Percentiles rank a stretch among this genome's conserved stretches.
These are phyloP conservation scores for Chlamydomonas sphaeroides DNA, from an alignment of 139 green algal genomes.

Conservation along the genomic window DNA sequence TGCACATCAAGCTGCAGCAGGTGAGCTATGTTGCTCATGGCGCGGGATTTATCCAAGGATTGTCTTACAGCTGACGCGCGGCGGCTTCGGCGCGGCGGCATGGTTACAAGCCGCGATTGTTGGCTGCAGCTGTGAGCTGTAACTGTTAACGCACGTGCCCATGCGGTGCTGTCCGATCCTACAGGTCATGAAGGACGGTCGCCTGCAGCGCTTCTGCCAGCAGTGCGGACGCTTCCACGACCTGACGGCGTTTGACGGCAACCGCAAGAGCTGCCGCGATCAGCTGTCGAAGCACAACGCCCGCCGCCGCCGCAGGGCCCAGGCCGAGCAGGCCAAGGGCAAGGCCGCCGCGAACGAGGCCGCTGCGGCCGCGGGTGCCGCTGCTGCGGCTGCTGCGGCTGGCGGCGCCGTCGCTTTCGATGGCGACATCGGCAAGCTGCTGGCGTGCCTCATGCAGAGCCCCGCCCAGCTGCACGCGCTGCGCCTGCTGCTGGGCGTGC, in stretches of 20 bases:
- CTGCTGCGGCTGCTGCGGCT: constrained; percentile 12
- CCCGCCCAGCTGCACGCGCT: constrained; percentile 66
- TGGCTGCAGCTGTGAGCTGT: no score
- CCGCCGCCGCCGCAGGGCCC: constrained; percentile 59
- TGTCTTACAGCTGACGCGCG: no score
- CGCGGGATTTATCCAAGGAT: no score
- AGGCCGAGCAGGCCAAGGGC: constrained; percentile 31
- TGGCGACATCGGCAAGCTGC: constrained; percentile 57
- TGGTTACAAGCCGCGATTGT: no score
- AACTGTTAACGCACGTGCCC: no score
- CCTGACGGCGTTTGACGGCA: constrained; percentile 87
- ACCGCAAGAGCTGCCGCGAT: constrained; percentile 83
- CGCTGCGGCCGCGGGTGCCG: background rate
- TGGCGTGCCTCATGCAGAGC: constrained; percentile 60
- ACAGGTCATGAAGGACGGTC: constrained; percentile 76
- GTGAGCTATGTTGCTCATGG: no score
- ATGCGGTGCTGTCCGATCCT: no score
- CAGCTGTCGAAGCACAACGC: constrained; percentile 83
- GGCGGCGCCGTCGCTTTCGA: background rate
- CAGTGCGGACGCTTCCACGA: constrained; percentile 93
- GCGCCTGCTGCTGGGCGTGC: constrained; percentile 65
- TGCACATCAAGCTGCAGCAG: constrained; percentile 75
- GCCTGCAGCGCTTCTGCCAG: constrained; percentile 89
- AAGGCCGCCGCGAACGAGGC: background rate
- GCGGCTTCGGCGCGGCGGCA: no score